Percentiles rank a stretch among this genome's conserved stretches.
phyloP scores from a whole-genome alignment of 108 stramenopile species.

The Pseudonitzschia delicatissima region DNA sequence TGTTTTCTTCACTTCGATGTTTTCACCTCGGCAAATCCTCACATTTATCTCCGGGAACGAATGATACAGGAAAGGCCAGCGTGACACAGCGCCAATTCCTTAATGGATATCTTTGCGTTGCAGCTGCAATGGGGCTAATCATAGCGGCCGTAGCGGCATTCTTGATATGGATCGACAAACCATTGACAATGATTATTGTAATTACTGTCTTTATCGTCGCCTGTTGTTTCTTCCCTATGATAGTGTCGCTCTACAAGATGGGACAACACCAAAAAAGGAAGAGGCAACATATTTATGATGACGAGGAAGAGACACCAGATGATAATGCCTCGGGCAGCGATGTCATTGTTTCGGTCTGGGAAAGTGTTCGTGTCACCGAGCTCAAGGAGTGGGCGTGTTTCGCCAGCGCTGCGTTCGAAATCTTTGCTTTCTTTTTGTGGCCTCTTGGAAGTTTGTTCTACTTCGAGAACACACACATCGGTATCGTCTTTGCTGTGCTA shows the following conservation, averaged over 20 bases:
- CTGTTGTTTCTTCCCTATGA: constrained; percentile 1
- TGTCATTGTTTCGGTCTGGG: constrained; percentile 50
- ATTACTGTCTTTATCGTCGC: neutral
- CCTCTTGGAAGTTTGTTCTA: constrained; percentile 44
- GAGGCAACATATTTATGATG: neutral
- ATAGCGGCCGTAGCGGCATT: neutral
- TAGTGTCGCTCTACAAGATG: neutral
- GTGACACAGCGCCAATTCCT: neutral
- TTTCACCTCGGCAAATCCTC: too few species aligned
- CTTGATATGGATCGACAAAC: neutral
- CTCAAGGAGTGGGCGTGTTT: constrained; percentile 45
- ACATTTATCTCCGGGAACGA: too few species aligned
- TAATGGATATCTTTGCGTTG: neutral
- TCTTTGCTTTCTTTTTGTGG: constrained; percentile 49
- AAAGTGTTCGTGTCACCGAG: constrained; percentile 37
- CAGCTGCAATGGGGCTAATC: neutral
- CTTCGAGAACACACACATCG: constrained; percentile 26
- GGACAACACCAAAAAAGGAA: neutral
- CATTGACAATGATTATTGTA: neutral
- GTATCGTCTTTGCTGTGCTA: constrained; percentile 15
- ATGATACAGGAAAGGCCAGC: neutral
- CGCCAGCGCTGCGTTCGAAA: constrained; percentile 34
- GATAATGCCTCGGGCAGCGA: neutral
- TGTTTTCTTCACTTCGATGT: too few species aligned
- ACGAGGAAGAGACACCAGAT: neutral